phyloP scores from a whole-genome alignment of 2,329 filamentous ascomycete genomes.

The Eutypa lata region DNA sequence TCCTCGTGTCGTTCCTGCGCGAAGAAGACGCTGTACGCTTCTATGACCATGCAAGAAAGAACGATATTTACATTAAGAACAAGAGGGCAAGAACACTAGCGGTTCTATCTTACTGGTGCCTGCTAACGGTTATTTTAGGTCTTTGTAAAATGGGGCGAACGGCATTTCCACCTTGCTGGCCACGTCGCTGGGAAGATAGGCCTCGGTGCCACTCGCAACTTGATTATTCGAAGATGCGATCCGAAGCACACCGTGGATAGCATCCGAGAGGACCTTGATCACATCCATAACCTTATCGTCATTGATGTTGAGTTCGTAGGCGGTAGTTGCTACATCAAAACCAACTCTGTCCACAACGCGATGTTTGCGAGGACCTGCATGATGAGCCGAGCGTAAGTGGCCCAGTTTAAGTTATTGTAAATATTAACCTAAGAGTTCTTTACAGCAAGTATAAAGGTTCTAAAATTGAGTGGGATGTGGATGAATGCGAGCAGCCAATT shows the following conservation, averaged over 20 bases:
- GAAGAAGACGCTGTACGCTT: conserved; percentile 62
- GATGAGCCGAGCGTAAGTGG: conserved; percentile 56
- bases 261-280: conserved; percentile 72
- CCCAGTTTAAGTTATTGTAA: background rate
- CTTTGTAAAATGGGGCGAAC: conserved; percentile 65
- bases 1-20: conserved; percentile 68
- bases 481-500: conserved; percentile 68
- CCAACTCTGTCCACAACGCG: conserved; percentile 74
- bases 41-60: conserved; percentile 58
- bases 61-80: conserved; percentile 66
- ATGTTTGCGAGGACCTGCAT: conserved; percentile 76
- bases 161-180: conserved; percentile 63
- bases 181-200: conserved; percentile 64
- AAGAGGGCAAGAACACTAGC: conserved; percentile 56
- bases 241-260: conserved; percentile 57
- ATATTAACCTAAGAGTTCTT: conserved; percentile 23
- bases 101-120: conserved; percentile 1
- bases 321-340: conserved; percentile 64
- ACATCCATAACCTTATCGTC: conserved; percentile 76
- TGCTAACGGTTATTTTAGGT: conserved; percentile 47
- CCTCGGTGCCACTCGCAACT: conserved; percentile 68
- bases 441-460: conserved; percentile 64
- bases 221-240: conserved; percentile 62
- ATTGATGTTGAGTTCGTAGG: conserved; percentile 60
- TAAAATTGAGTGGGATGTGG: conserved; percentile 67